A percentile compares a stretch with the other conserved stretches of the same genome.
Conservation (phyloP, 2,329 filamentous ascomycete species). For the Aspergillus flavus region DNA sequence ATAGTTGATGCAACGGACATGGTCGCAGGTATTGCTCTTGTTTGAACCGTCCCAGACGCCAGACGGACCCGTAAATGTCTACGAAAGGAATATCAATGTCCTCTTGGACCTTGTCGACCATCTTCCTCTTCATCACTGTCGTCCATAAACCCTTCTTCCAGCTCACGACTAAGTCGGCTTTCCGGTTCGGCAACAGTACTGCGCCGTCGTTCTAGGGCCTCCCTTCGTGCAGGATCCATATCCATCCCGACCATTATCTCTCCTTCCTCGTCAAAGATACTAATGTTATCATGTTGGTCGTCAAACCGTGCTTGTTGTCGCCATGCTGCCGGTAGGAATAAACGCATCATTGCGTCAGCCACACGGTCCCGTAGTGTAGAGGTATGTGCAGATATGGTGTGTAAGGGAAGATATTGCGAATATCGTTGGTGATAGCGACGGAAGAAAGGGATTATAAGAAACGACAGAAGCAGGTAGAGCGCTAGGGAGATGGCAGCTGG, state of each 20-base stretch:
- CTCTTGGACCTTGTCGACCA: conserved; percentile 31
- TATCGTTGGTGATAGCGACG: conserved; percentile 71
- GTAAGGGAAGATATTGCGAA: conserved; percentile 72
- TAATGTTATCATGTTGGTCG: conserved; percentile 57
- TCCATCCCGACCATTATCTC: conserved; percentile 55
- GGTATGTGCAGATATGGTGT: conserved; percentile 55
- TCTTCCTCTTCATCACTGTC: conserved; percentile 66
- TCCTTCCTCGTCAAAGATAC: conserved; percentile 68
- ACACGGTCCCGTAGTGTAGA: conserved; percentile 56
- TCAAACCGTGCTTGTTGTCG: conserved; percentile 46
- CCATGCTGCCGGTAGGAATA: conserved; percentile 48
- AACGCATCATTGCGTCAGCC: conserved; percentile 44
- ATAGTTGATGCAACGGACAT: not conserved
- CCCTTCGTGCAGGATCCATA: conserved; percentile 52
- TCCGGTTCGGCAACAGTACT: conserved; percentile 43
- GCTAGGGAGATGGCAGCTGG: conserved; percentile 71
- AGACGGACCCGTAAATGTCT: not conserved
- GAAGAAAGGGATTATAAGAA: conserved; percentile 68
- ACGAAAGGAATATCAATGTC: conserved; percentile 17
- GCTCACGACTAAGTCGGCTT: conserved; percentile 73
- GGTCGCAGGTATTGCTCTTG: not conserved
- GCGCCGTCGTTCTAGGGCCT: conserved; percentile 48
- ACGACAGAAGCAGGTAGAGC: conserved; percentile 68
- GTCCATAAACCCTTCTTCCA: conserved; percentile 75
- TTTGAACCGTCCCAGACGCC: conserved; percentile 10